A percentile compares a stretch with the other conserved stretches of the same genome.
Evolutionary conservation across 176 grass and related monocot species (phyloP).

Genomic region (Musa beccarii): DNA sequence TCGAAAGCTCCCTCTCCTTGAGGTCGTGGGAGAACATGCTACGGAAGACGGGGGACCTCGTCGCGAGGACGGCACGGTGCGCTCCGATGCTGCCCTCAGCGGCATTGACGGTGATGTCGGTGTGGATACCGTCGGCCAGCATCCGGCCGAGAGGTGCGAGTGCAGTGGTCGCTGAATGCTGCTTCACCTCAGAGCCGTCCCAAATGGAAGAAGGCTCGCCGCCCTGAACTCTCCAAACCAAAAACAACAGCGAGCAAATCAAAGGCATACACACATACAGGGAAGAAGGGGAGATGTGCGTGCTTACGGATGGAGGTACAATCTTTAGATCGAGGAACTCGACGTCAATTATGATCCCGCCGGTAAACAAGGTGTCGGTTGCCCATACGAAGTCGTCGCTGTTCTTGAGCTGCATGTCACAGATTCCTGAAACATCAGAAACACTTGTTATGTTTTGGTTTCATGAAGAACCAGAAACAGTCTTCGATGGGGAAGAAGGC

Average conservation of each 20-base stretch:
- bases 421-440: constrained; percentile 45
- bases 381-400: constrained; percentile 92
- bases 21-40: constrained; percentile 97
- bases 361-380: constrained; percentile 62
- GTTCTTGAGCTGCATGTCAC: constrained; percentile 72
- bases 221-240: constrained; percentile 35
- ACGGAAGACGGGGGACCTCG: constrained; percentile 63
- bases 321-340: constrained; percentile 93
- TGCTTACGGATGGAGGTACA: constrained; percentile 61
- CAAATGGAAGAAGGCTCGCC: constrained; percentile 76
- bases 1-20: constrained; percentile 74
- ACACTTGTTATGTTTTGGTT: not conserved
- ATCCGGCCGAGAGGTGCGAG: constrained; percentile 49
- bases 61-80: constrained; percentile 63
- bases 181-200: constrained; percentile 41
- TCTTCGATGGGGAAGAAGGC: not conserved
- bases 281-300: not conserved
- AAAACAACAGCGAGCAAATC: not conserved
- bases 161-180: constrained; percentile 36
- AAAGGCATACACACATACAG: not conserved
- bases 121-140: constrained; percentile 66
- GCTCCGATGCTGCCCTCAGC: constrained; percentile 61
- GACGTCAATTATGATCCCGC: constrained; percentile 84
- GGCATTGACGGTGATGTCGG: constrained; percentile 79
- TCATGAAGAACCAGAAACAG: not conserved